Base-by-base conservation (phyloP, 2,329 filamentous ascomycete species). In the Colletotrichum sp. region DNA sequence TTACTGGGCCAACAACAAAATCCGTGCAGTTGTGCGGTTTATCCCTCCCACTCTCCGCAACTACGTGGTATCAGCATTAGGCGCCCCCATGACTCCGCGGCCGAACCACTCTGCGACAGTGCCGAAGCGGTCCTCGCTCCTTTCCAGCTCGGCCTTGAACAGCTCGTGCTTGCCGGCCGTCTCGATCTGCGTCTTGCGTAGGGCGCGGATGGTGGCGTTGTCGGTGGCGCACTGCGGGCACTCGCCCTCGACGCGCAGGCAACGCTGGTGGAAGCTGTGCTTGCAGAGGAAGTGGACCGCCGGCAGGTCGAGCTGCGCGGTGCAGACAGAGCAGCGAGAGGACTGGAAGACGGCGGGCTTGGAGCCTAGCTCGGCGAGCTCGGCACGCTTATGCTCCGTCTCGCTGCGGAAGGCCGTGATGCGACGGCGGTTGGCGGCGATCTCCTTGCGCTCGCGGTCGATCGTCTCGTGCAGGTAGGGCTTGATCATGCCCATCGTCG, bases 401-500 rank as follows among this genome's bases (percentile, higher is more conserved):
- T 99, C 96, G 8, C 90, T 88, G 34, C 95, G 94, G 84, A 98
- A 98, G 4, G 95, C 95, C 36, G 92, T 90, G 79, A 98, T 98
- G 59, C 96, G 92, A 52, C 93, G 92, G 67, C 95, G 92, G 83
- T 99, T 99, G 43, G 89, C 84, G 9, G 87, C 92, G 75, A 99
- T 98, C 81, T 98, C 96, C 75, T 93, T 93, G 30, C 95, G 92
- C 85, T 99, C 97, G 67, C 95, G 92, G 79, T 95, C 93, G 78
- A 99, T 98, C 10, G 96, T 98, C 66, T 94, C 92, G 78, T 94
- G 92, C 3, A 99, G 92, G 84, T 99, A 99, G 7, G 93, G 92
- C 85, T 98, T 99, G 77, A 99, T 94, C 90, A 99, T 96, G 67
- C 96, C 97, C 95, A 99, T 98, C 1, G 96, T 99, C 1, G 98